Evolutionary conservation across 1,284 basidiomycete species (phyloP).

Genomic region (Salmacisia buchloeana): DNA sequence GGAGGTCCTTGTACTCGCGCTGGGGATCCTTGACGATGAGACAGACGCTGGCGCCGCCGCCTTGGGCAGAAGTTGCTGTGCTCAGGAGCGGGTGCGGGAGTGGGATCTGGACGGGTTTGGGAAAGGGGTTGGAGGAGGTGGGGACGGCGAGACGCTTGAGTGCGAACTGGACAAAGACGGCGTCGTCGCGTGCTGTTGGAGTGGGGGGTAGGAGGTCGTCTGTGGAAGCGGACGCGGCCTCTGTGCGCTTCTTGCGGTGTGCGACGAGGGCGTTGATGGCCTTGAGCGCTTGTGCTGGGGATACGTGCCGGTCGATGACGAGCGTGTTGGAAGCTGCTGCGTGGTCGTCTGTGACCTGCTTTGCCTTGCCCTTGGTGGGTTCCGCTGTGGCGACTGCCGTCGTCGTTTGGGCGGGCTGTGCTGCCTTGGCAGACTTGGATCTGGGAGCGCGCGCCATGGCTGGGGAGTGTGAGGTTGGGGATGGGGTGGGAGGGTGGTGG

Average conservation of each 20-base stretch:
- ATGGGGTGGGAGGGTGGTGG: neutral
- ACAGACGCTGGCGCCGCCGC: constrained; percentile 70
- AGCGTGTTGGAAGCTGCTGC: neutral
- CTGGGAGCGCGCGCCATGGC: constrained; percentile 2
- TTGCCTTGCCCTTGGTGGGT: neutral
- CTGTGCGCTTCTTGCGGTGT: constrained; percentile 17
- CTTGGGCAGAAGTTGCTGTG: too few species aligned
- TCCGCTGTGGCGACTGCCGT: neutral
- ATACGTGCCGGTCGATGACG: constrained; percentile 27
- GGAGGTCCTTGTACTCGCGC: constrained; percentile 86
- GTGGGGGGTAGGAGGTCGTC: constrained; percentile 20
- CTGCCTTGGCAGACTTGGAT: neutral
- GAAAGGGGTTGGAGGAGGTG: constrained; percentile 5
- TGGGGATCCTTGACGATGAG: constrained; percentile 94
- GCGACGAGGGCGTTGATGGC: constrained; percentile 40
- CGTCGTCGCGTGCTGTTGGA: constrained; percentile 17
- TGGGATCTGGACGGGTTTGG: constrained; percentile 48
- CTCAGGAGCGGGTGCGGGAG: constrained; percentile 69
- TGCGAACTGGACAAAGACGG: constrained; percentile 38
- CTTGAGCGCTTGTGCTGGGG: constrained; percentile 32
- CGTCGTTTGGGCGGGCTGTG: neutral
- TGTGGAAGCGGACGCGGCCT: constrained; percentile 3
- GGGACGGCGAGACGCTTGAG: constrained; percentile 31
- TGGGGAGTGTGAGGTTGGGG: neutral
- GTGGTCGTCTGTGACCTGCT: neutral